Evolutionary conservation across 345 rosid genomes (phyloP).

Genomic region (Pistacia vera): DNA sequence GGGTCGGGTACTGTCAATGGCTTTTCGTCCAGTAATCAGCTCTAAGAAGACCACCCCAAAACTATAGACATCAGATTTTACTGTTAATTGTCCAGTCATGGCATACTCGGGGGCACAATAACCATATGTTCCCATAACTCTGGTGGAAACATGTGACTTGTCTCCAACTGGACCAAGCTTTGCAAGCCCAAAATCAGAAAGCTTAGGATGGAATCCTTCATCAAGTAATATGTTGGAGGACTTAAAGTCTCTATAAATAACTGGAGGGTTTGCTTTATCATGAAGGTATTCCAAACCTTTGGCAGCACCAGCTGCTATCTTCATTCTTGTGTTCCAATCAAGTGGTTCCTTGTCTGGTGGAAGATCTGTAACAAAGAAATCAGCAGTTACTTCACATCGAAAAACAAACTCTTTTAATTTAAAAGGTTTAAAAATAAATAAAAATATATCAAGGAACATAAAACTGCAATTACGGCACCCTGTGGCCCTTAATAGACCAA

Average conservation of each 20-base stretch:
- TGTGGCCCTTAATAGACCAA: background rate
- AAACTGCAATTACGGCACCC: background rate
- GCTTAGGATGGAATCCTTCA: conserved; percentile 91
- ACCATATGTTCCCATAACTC: conserved; percentile 99
- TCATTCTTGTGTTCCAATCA: conserved; percentile 98
- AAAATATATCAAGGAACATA: background rate
- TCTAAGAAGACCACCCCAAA: conserved; percentile 95
- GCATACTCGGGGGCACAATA: conserved; percentile 99
- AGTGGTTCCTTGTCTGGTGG: conserved; percentile 91
- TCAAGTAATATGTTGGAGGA: conserved; percentile 93
- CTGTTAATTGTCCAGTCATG: conserved; percentile 98
- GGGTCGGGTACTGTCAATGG: conserved; percentile 81
- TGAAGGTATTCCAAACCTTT: conserved; percentile 94
- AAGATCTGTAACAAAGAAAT: conserved; percentile 49
- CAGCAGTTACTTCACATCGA: background rate
- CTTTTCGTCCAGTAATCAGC: conserved; percentile 94
- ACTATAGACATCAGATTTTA: conserved; percentile 94
- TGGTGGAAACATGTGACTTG: conserved; percentile 96
- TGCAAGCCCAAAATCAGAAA: conserved; percentile 97
- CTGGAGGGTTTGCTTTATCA: conserved; percentile 94
- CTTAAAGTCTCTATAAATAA: conserved; percentile 94
- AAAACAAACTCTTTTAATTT: background rate
- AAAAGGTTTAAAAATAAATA: background rate
- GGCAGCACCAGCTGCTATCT: conserved; percentile 98
- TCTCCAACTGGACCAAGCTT: conserved; percentile 98